These are phyloP conservation scores for Microstegium vimineum DNA, from an alignment of 176 grass and related monocot genomes.

Conservation along the genomic window DNA sequence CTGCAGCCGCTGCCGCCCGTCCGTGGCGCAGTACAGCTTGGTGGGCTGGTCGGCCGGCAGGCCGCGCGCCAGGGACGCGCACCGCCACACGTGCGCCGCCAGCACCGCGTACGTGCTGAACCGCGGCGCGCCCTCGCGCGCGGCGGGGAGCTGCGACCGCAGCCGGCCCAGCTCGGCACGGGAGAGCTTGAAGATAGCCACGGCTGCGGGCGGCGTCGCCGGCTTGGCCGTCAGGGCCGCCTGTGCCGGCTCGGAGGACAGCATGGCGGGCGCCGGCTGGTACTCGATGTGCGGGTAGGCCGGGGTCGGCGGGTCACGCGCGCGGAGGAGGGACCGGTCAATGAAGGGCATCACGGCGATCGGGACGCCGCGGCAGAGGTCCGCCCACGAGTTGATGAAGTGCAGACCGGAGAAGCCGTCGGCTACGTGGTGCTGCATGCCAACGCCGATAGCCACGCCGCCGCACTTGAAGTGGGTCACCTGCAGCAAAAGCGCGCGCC, in stretches of 20 bases:
- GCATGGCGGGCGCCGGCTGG: constrained; percentile 76
- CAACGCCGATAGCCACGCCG: constrained; percentile 73
- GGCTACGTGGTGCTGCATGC: constrained; percentile 92
- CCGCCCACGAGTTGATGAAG: constrained; percentile 95
- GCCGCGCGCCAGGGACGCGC: constrained; percentile 71
- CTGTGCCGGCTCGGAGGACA: constrained; percentile 28
- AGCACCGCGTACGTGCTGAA: constrained; percentile 70
- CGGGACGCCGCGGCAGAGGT: constrained; percentile 61
- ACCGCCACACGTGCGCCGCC: constrained; percentile 81
- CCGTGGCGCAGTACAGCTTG: constrained; percentile 82
- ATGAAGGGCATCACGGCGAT: constrained; percentile 70
- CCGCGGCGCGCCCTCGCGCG: constrained; percentile 29
- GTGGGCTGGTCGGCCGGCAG: constrained; percentile 60
- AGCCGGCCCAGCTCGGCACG: constrained; percentile 47
- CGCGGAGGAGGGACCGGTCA: constrained; percentile 72
- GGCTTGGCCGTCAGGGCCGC: constrained; percentile 20
- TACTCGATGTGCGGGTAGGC: constrained; percentile 76
- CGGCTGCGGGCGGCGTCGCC: constrained; percentile 41
- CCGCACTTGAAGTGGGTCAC: constrained; percentile 93
- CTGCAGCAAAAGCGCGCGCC: constrained; percentile 37
- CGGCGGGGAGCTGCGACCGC: constrained; percentile 21
- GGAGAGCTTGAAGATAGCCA: constrained; percentile 70
- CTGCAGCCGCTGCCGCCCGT: constrained; percentile 67
- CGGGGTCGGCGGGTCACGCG: constrained; percentile 54
- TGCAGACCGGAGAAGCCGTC: constrained; percentile 87